A percentile compares a stretch with the other conserved stretches of the same genome.
phyloP scores from a whole-genome alignment of 192 early-diverging fungal genomes.

The Chytriomyces sp. region DNA sequence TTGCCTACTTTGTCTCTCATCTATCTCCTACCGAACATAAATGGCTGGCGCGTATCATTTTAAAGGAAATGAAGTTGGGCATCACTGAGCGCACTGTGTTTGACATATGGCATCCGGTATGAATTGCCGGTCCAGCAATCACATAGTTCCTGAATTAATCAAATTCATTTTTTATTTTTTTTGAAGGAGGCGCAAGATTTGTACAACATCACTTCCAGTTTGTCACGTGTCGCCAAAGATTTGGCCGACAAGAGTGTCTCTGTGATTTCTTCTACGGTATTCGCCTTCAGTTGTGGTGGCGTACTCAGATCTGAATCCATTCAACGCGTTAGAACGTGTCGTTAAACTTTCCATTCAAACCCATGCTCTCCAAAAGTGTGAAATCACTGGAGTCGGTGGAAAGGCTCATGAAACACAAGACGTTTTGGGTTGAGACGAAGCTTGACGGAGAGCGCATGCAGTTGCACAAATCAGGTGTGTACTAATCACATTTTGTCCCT shows the following conservation, averaged over 20 bases:
- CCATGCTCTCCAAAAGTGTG: constrained; percentile 65
- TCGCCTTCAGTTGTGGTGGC: background rate
- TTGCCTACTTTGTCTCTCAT: constrained; percentile 56
- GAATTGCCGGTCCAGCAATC: background rate
- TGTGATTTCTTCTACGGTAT: constrained; percentile 18
- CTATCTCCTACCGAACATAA: constrained; percentile 71
- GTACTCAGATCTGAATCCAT: background rate
- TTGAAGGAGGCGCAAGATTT: constrained; percentile 59
- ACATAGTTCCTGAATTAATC: background rate
- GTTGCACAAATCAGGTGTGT: constrained; percentile 61
- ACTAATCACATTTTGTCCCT: background rate
- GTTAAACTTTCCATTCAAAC: constrained; percentile 67
- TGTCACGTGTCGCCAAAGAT: constrained; percentile 58
- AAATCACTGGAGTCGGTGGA: constrained; percentile 48
- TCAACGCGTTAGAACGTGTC: constrained; percentile 42
- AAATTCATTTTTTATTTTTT: background rate
- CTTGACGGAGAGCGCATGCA: constrained; percentile 79
- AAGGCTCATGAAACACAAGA: constrained; percentile 46
- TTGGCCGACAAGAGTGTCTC: constrained; percentile 52
- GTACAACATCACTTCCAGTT: constrained; percentile 68
- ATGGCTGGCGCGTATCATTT: constrained; percentile 76
- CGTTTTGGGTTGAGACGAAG: constrained; percentile 83
- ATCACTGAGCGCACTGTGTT: constrained; percentile 74
- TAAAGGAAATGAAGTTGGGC: constrained; percentile 75
- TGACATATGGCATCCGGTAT: constrained; percentile 61